phyloP scores from a whole-genome alignment of 768 basidiomycete species.

The Clathrus columnatus region DNA sequence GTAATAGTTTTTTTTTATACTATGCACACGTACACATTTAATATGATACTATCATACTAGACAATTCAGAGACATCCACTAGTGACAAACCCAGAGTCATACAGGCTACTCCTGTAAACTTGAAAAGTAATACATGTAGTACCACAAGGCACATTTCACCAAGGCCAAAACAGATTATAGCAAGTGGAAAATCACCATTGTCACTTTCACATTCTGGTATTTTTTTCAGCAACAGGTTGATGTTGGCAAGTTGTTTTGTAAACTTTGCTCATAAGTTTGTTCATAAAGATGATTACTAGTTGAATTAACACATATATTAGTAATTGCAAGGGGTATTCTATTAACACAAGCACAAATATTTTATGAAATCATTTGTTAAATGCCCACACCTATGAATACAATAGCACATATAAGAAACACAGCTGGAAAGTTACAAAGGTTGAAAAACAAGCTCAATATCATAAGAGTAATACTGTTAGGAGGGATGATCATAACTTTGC shows the following conservation, averaged over 20 bases:
- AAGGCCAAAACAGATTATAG: too few relatives aligned
- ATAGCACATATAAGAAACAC: not conserved
- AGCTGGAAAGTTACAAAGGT: not conserved
- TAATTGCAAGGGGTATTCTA: not conserved
- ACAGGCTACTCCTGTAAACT: too few relatives aligned
- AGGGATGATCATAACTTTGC: too few relatives aligned
- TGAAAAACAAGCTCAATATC: not conserved
- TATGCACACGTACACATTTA: too few relatives aligned
- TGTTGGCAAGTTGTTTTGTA: not conserved
- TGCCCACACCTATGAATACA: not conserved
- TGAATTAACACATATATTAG: not conserved
- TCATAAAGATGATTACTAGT: not conserved
- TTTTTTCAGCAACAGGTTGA: not conserved
- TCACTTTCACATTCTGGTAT: too few relatives aligned
- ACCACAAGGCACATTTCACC: too few relatives aligned
- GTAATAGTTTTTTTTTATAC: too few relatives aligned
- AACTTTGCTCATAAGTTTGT: not conserved
- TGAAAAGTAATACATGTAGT: too few relatives aligned
- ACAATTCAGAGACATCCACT: too few relatives aligned
- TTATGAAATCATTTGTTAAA: not conserved
- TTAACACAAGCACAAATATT: not conserved
- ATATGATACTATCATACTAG: too few relatives aligned
- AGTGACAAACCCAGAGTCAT: too few relatives aligned
- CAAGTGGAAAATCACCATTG: too few relatives aligned
- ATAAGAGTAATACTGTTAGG: not conserved